Percentiles rank a stretch among this genome's conserved stretches.
Evolutionary conservation across 2,329 filamentous ascomycete genomes (phyloP).

Genomic region (Aspergillus novoparasiticus): DNA sequence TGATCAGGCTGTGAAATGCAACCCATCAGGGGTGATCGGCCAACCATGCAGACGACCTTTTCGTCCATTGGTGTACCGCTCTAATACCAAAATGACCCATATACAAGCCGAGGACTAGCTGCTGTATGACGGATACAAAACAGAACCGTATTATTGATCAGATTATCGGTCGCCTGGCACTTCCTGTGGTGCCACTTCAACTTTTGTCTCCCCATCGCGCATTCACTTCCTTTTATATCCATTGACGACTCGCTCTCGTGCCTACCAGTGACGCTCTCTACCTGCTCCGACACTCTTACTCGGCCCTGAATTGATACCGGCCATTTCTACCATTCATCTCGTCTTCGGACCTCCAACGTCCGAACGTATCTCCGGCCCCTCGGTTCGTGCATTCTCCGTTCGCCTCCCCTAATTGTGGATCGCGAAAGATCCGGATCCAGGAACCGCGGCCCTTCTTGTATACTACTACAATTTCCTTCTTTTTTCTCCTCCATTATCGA

Average conservation of each 20-base stretch:
- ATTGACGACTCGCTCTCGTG: background rate
- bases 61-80: background rate
- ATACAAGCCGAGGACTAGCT: background rate
- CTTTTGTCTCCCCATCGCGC: background rate
- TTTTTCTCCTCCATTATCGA: background rate
- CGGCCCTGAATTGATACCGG: background rate
- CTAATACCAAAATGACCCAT: background rate
- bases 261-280: background rate
- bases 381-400: background rate
- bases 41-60: background rate
- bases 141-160: conserved; percentile 2
- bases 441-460: background rate
- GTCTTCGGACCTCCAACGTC: background rate
- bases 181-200: conserved; percentile 15
- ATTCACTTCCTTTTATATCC: background rate
- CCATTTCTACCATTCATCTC: background rate
- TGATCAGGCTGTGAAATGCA: background rate
- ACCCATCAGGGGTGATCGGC: background rate
- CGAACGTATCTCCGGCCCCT: background rate
- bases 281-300: background rate
- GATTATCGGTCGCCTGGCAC: conserved; percentile 6
- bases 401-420: conserved; percentile 11
- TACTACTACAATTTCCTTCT: background rate
- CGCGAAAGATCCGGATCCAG: conserved; percentile 8
- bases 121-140: background rate